phyloP scores from a whole-genome alignment of 2,329 filamentous ascomycete genomes.

The Aurifilum marmelostoma region DNA sequence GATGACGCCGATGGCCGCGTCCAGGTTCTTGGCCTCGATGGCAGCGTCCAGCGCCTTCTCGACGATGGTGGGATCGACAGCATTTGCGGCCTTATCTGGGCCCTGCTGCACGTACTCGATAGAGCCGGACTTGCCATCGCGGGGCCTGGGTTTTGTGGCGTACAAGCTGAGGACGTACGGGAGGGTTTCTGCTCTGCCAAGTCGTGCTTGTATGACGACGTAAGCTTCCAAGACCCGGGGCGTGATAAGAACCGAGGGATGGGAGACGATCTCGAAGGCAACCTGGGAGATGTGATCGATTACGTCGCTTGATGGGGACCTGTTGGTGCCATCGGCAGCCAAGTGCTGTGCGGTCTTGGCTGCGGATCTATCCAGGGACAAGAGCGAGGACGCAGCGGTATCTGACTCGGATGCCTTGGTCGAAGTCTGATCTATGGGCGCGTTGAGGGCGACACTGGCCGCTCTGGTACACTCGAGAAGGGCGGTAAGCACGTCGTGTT shows the following conservation, averaged over 20 bases:
- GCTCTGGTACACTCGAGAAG: conserved; percentile 50
- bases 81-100: conserved; percentile 69
- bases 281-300: conserved; percentile 58
- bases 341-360: conserved; percentile 19
- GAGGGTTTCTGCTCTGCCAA: conserved; percentile 75
- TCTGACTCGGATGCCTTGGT: conserved; percentile 44
- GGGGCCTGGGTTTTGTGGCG: conserved; percentile 76
- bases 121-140: conserved; percentile 57
- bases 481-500: conserved; percentile 47
- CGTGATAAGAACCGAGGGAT: conserved; percentile 81
- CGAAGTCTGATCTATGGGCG: conserved; percentile 46
- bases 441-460: conserved; percentile 40
- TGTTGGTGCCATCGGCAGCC: conserved; percentile 19
- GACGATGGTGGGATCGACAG: conserved; percentile 72
- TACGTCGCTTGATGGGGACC: conserved; percentile 45
- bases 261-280: conserved; percentile 71
- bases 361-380: conserved; percentile 43
- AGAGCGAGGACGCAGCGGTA: conserved; percentile 58
- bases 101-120: conserved; percentile 65
- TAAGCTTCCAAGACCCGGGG: conserved; percentile 73
- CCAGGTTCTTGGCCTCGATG: conserved; percentile 76
- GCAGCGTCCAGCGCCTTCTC: conserved; percentile 77
- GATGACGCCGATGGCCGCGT: conserved; percentile 75
- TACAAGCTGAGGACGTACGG: conserved; percentile 82
- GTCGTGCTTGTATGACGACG: conserved; percentile 72